Conservation (phyloP, 495 filamentous ascomycete species). For the Penicillium mononematosum region DNA sequence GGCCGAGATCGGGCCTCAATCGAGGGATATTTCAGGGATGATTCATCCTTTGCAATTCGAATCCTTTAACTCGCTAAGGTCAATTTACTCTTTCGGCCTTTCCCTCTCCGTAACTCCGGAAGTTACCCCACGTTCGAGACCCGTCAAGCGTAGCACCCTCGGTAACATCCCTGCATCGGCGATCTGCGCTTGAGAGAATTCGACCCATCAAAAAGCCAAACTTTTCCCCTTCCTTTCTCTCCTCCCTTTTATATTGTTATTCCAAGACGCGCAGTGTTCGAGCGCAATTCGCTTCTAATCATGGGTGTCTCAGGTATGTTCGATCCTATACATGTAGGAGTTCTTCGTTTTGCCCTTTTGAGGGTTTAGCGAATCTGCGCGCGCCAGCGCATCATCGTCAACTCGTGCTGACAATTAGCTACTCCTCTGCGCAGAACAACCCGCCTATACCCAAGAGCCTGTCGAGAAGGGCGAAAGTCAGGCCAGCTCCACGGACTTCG, state of each 20-base stretch:
- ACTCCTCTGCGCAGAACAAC: slow-evolving; percentile 3
- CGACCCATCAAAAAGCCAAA: slow-evolving; percentile 1
- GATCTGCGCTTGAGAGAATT: background rate
- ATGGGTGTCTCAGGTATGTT: slow-evolving; percentile 24
- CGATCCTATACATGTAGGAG: background rate
- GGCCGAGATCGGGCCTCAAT: slow-evolving; percentile 29
- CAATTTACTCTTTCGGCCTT: background rate
- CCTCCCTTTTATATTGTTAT: background rate
- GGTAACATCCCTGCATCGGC: background rate
- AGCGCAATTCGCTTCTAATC: slow-evolving; percentile 9
- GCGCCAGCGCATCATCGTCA: background rate
- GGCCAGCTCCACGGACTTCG: slow-evolving; percentile 22
- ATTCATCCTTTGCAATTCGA: slow-evolving; percentile 3
- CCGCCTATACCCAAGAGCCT: slow-evolving; percentile 21
- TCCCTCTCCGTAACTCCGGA: background rate
- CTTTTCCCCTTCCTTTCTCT: background rate
- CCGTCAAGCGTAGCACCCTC: background rate
- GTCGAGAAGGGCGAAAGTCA: slow-evolving; percentile 33
- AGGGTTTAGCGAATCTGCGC: background rate
- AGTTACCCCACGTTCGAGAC: background rate
- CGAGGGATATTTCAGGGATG: slow-evolving; percentile 5
- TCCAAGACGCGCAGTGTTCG: background rate
- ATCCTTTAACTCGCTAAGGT: slow-evolving; percentile 5
- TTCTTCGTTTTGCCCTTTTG: background rate
- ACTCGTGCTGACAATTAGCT: slow-evolving; percentile 16